Evolutionary conservation across 371 early-diverging fungal genomes (phyloP).

Genomic region (Circinella umbellata): DNA sequence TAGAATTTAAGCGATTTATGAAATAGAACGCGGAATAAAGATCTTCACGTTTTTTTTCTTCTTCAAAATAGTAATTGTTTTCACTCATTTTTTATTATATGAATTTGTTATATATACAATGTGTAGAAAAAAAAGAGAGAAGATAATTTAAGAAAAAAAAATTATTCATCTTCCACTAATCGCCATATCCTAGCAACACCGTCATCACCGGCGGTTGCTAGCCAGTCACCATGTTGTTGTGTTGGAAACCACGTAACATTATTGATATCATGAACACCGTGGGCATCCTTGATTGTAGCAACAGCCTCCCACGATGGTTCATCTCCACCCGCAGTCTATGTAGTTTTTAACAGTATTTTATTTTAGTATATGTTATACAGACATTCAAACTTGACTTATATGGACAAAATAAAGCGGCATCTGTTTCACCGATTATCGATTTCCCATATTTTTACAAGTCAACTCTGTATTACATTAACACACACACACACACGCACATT

Average conservation of each 20-base stretch:
- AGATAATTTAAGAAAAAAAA: background rate
- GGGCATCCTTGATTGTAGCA: constrained; percentile 62
- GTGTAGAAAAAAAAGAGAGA: background rate
- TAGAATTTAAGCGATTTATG: background rate
- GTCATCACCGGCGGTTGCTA: constrained; percentile 92
- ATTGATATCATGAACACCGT: constrained; percentile 88
- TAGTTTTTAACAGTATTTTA: background rate
- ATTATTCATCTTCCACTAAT: constrained; percentile 31
- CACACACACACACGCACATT: background rate
- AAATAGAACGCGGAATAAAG: background rate
- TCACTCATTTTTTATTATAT: too few species aligned
- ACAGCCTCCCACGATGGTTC: constrained; percentile 42
- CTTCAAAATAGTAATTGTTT: too few species aligned
- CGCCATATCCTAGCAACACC: constrained; percentile 81
- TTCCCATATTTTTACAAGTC: background rate
- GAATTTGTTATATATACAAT: background rate
- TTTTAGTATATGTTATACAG: too few species aligned
- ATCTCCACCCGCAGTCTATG: constrained; percentile 16
- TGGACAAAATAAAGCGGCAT: background rate
- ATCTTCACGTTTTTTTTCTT: background rate
- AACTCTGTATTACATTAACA: too few species aligned
- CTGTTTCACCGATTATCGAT: background rate
- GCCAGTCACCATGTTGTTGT: constrained; percentile 61
- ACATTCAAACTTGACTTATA: too few species aligned
- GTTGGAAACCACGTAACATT: constrained; percentile 86